Percentiles rank a stretch among this genome's conserved stretches.
phyloP scores from a whole-genome alignment of 352 stramenopile genomes.

The Globisporangium iwayamae region DNA sequence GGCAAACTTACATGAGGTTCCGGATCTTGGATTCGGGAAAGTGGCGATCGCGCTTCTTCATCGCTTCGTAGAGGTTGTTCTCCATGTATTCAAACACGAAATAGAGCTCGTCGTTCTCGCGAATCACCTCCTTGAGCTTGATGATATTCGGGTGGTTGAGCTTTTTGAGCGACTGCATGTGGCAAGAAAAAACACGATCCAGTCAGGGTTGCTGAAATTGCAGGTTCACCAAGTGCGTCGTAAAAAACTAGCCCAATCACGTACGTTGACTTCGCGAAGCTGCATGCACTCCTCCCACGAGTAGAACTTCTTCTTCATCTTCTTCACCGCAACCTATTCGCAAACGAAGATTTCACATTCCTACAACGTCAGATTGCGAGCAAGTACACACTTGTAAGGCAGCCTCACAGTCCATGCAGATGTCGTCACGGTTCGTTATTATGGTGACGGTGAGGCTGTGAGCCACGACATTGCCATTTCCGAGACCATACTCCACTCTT shows the following conservation, averaged over 20 bases:
- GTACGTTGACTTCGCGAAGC: conserved; percentile 95
- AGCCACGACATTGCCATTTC: too few species aligned
- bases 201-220: background rate
- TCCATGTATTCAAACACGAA: conserved; percentile 99
- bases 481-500: background rate
- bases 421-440: too few species aligned
- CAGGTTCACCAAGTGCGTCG: background rate
- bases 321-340: conserved; percentile 92
- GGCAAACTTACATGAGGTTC: conserved; percentile 90
- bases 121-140: conserved; percentile 98
- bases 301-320: conserved; percentile 98
- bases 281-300: conserved; percentile 96
- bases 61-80: conserved; percentile 96
- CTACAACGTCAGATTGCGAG: background rate
- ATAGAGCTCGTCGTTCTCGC: conserved; percentile 96
- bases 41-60: conserved; percentile 90
- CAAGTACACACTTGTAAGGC: background rate
- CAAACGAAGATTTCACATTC: background rate
- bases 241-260: conserved; percentile 16
- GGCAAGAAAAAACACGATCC: background rate
- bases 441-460: too few species aligned
- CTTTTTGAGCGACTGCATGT: conserved; percentile 87
- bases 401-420: background rate
- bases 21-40: conserved; percentile 94
- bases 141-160: conserved; percentile 98